Base-by-base conservation (phyloP, 2,329 filamentous ascomycete species). In the Pestalotiopsis sp. region DNA sequence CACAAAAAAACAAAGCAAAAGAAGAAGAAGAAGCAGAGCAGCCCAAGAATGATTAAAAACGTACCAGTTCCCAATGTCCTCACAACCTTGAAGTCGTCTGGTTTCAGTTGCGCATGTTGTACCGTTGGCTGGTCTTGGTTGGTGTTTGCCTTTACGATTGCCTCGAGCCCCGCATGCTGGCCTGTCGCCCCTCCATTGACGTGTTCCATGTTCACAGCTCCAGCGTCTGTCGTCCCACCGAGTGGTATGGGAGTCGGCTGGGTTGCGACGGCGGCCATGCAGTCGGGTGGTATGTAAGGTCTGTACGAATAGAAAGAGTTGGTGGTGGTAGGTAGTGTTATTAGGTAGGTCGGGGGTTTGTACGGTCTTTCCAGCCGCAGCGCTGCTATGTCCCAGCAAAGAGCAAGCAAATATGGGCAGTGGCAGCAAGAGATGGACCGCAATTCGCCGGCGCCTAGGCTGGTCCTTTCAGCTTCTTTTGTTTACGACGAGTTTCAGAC, bases 1-100 rank as follows among this genome's bases (percentile, higher is more conserved):
- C 7, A 52, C 14, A 52, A 20, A n/a, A 52, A 7, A 52, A 52
- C 7, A 52, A 49, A 52, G 20, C 17, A 52, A n/a, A 17, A 41
- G 41, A 52, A 17, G 45, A 2, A 52, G 59, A 2, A 52, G 59
- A 68, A 60, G 7, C 45, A 39, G 59, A 4, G 14, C 27, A 31
- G 27, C 27, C 27, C 27, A 7, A 7, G 27, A 31, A n/a, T 6
- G 20, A n/a, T n/a, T 60, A 23, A 65, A 59, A 63, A 78, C 82
- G 73, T 82, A 91, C 91, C 92, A 56, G 92, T 95, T 71, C 91
- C 93, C 71, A 95, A 82, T 13, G 93, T 95, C 79, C 92, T 90
- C 72, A 95, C 86, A 64, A 93, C 85, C 70, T 89, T 85, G 77
- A 95, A 95, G 81, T 94, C 91, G 69, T 86, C 81, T 69, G 85